Evolutionary conservation across 2,329 filamentous ascomycete genomes (phyloP), one percentile per base, ranked within the genome.

Genomic region (Arthrobotrys sinensis): DNA sequence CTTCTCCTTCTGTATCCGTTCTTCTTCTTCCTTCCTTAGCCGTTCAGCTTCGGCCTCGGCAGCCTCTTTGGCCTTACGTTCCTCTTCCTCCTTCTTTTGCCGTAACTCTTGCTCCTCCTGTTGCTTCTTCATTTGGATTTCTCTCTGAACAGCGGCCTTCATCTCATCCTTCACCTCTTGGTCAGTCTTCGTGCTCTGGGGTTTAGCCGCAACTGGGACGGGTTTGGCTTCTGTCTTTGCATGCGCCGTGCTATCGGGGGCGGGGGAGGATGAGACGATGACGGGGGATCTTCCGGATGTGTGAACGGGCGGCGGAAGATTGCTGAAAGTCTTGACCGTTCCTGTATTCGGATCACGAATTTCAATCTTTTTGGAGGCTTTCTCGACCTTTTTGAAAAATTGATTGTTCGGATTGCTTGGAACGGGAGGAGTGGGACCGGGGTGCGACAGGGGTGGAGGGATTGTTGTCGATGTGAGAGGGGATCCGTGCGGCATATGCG

Each of bases 101-200:
- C 89, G 86, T 81, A 91, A 85, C 81, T 93, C 90, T 80, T 92
- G 89, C 80, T 93, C 88, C 79, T 96, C 88, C 64, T 88, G 86
- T 63, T 88, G 91, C 80, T 91, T 89, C 81, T 94, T 91, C 95
- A 65, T 90, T 94, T 92, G 72, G 91, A 89, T 80, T 92, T 93
- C 91, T 65, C 91, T 87, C 12, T 91, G 90, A 79, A 91, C 90
- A 0, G 91, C 88, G 16, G 92, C 89, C 82, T 88, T 88, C 83
- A 97, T 91, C 83, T 93, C 91, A 83, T 92, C 90, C 84, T 92
- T 91, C 80, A 93, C 93, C 85, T 97, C 92, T 83, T 95, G 92
- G 40, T 90, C 89, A 0, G 91, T 91, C 88, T 96, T 96, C 48
- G 86, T 86, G 24, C 87, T 87, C 19, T 86, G 84, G n/a, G 85